Percentiles rank a stretch among this genome's conserved stretches.
Conservation (phyloP, 768 basidiomycete species). For the Panellus pusillus region DNA sequence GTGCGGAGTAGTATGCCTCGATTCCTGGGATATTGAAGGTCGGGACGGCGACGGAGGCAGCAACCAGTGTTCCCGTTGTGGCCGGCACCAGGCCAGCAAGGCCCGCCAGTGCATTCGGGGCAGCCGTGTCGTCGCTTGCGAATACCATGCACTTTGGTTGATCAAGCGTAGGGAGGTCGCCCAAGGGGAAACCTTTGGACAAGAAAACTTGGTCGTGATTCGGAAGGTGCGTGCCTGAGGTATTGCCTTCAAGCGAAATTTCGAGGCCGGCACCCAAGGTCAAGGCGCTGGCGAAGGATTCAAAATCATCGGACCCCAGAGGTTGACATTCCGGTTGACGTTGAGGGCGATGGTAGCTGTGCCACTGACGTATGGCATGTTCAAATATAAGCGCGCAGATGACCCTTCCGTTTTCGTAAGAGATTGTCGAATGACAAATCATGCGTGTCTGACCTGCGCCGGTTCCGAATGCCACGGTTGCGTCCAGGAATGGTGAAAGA, state of each 20-base stretch:
- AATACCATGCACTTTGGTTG: slow-evolving; percentile 10
- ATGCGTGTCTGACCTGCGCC: not conserved
- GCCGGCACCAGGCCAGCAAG: slow-evolving; percentile 2
- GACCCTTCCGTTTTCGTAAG: not conserved
- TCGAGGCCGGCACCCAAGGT: slow-evolving; percentile 13
- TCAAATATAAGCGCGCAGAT: slow-evolving; percentile 5
- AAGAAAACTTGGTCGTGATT: not conserved
- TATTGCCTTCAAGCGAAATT: slow-evolving; percentile 3
- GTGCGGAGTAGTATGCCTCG: slow-evolving; percentile 7
- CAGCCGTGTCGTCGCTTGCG: not conserved
- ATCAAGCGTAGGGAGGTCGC: slow-evolving; percentile 1
- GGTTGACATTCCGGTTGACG: slow-evolving; percentile 6
- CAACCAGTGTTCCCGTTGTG: slow-evolving; percentile 4
- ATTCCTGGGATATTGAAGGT: slow-evolving; percentile 10
- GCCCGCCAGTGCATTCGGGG: not conserved
- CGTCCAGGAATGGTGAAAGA: slow-evolving; percentile 11
- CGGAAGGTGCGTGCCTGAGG: not conserved
- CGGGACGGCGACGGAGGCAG: slow-evolving; percentile 5
- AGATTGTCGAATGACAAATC: not conserved
- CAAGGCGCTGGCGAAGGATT: slow-evolving; percentile 4
- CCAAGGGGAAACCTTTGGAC: not conserved
- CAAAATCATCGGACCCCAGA: slow-evolving; percentile 1
- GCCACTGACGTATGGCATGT: slow-evolving; percentile 2
- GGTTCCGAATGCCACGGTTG: not conserved
- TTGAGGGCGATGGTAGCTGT: not conserved